A percentile compares a stretch with the other conserved stretches of the same genome.
Conservation (phyloP, 208 protist genomes). For the Crithidia thermophila region DNA sequence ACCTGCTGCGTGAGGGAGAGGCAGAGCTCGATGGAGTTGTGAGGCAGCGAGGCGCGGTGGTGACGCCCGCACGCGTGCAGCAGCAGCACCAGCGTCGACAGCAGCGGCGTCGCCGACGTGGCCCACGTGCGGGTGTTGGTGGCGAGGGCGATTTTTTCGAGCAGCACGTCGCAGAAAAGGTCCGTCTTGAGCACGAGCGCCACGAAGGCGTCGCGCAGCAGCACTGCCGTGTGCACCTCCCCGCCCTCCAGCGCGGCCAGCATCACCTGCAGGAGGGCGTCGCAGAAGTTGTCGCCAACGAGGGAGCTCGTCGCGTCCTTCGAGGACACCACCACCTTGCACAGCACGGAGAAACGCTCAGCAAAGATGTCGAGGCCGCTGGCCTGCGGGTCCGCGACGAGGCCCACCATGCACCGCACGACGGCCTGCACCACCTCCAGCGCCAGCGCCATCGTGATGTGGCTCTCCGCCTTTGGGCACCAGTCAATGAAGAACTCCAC, state of each 20-base stretch:
- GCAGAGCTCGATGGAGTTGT: conserved; percentile 66
- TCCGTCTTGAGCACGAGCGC: conserved; percentile 50
- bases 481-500: conserved; percentile 47
- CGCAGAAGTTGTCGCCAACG: conserved; percentile 28
- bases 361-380: conserved; percentile 28
- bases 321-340: conserved; percentile 36
- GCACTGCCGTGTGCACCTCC: conserved; percentile 26
- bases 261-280: conserved; percentile 38
- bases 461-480: conserved; percentile 29
- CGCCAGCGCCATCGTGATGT: conserved; percentile 22
- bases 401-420: conserved; percentile 22
- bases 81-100: conserved; percentile 50
- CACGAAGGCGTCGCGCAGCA: conserved; percentile 54
- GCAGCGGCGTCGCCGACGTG: conserved; percentile 34
- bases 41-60: conserved; percentile 39
- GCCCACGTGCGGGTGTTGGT: conserved; percentile 41
- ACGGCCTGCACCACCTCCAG: conserved; percentile 29
- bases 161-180: conserved; percentile 42
- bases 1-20: conserved; percentile 51
- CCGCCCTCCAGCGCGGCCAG: conserved; percentile 23
- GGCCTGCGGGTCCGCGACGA: conserved; percentile 3
- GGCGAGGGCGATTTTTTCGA: conserved; percentile 31
- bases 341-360: conserved; percentile 44
- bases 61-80: conserved; percentile 44
- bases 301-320: conserved; percentile 22